Conservation (phyloP, 805 yeast species). For the Yamadazyma tumulicola region DNA sequence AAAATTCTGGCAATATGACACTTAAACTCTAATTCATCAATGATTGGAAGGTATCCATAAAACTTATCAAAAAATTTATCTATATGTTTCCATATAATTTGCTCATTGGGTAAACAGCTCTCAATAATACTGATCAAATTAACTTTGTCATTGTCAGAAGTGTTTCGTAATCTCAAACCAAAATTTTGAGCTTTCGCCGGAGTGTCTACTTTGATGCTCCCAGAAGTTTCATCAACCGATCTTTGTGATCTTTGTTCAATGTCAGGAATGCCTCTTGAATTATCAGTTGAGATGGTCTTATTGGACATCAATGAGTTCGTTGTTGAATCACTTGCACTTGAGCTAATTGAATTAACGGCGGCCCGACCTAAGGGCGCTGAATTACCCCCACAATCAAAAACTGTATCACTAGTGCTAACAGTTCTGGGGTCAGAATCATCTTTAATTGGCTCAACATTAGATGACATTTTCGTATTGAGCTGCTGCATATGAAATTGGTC, state of each 20-base stretch:
- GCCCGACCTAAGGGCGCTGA: no score
- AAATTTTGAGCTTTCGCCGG: slow-evolving; percentile 1
- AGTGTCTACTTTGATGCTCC: not conserved
- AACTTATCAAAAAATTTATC: slow-evolving; percentile 33
- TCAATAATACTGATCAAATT: slow-evolving; percentile 4
- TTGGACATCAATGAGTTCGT: not conserved
- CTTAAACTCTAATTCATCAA: slow-evolving; percentile 37
- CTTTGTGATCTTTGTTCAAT: no score
- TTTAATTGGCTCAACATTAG: slow-evolving; percentile 9
- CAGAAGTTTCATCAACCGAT: not conserved
- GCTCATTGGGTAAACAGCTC: slow-evolving; percentile 7
- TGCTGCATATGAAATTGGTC: slow-evolving; percentile 5
- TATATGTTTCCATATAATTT: slow-evolving; percentile 9
- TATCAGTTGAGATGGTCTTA: not conserved
- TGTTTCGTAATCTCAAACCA: slow-evolving; percentile 1
- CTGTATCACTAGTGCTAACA: not conserved
- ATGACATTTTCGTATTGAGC: slow-evolving; percentile 2
- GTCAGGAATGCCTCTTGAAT: not conserved
- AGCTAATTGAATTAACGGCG: not conserved
- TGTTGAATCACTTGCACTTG: not conserved
- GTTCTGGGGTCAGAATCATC: slow-evolving; percentile 1
- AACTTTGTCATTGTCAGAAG: slow-evolving; percentile 1
- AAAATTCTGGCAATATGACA: slow-evolving; percentile 5
- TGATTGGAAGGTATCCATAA: slow-evolving; percentile 45
- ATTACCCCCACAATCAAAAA: not conserved